These are phyloP conservation scores for Tremella fuciformis DNA, from an alignment of 768 basidiomycete genomes.

Conservation along the genomic window DNA sequence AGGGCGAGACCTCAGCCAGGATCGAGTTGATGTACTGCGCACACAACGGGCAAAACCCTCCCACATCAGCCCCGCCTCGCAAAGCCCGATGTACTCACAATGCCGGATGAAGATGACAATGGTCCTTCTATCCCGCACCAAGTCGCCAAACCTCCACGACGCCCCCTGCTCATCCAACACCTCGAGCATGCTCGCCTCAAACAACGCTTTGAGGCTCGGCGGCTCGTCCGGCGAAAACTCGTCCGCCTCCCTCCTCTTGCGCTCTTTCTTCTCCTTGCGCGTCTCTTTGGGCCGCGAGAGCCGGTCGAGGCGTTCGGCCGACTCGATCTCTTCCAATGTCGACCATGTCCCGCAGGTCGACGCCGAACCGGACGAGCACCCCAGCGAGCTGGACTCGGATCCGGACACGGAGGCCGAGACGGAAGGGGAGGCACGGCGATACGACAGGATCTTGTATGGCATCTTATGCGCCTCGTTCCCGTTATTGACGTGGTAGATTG, in stretches of 20 bases:
- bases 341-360: slow-evolving; percentile 16
- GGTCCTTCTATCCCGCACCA: slow-evolving; percentile 59
- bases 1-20: slow-evolving; percentile 56
- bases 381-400: too few species aligned
- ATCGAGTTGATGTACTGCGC: slow-evolving; percentile 82
- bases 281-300: slow-evolving; percentile 21
- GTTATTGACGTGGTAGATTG: too few species aligned
- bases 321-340: slow-evolving; percentile 4
- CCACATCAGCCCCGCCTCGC: slow-evolving; percentile 10
- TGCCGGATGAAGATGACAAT: slow-evolving; percentile 83
- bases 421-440: neutral
- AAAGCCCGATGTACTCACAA: slow-evolving; percentile 61
- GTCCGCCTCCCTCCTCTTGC: slow-evolving; percentile 37
- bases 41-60: slow-evolving; percentile 68
- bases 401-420: neutral
- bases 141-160: slow-evolving; percentile 65
- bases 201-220: slow-evolving; percentile 62
- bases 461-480: neutral
- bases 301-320: neutral
- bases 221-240: slow-evolving; percentile 46
- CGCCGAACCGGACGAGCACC: slow-evolving; percentile 15
- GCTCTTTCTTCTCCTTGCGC: slow-evolving; percentile 33
- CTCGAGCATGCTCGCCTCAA: slow-evolving; percentile 61
- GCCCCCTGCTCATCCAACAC: slow-evolving; percentile 69
- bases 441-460: neutral